Evolutionary conservation across 805 yeast genomes (phyloP).

Genomic region (Hanseniaspora valbyensis): DNA sequence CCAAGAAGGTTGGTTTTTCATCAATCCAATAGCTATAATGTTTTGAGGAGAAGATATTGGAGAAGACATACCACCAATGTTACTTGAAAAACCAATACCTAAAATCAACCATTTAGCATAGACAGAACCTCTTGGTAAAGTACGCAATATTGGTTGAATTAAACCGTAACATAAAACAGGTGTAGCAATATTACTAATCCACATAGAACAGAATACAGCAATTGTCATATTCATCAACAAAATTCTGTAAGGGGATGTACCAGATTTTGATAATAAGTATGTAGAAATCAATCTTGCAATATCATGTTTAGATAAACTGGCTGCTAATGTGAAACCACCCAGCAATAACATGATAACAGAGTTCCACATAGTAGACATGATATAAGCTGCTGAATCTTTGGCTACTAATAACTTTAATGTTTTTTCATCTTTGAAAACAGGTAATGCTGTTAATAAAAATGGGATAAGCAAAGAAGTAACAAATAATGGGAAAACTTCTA

Average conservation of each 20-base stretch:
- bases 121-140: constrained; percentile 64
- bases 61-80: constrained; percentile 93
- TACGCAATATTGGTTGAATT: constrained; percentile 78
- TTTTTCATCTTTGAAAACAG: constrained; percentile 51
- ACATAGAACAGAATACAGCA: constrained; percentile 78
- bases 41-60: constrained; percentile 97
- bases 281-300: constrained; percentile 81
- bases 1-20: constrained; percentile 82
- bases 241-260: constrained; percentile 71
- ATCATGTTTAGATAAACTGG: constrained; percentile 82
- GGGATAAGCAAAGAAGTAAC: constrained; percentile 83
- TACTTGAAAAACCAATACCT: constrained; percentile 88
- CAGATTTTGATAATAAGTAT: constrained; percentile 67
- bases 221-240: constrained; percentile 74
- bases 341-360: constrained; percentile 79
- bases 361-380: constrained; percentile 86
- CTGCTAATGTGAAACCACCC: constrained; percentile 93
- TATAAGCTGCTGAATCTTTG: constrained; percentile 53
- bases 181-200: constrained; percentile 96
- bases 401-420: constrained; percentile 46
- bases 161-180: constrained; percentile 88
- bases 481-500: constrained; percentile 84
- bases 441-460: constrained; percentile 58
- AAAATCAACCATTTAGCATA: constrained; percentile 75
- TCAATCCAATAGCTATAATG: constrained; percentile 75